phyloP scores from a whole-genome alignment of 345 rosid species.

The Leavenworthia alabamica region DNA sequence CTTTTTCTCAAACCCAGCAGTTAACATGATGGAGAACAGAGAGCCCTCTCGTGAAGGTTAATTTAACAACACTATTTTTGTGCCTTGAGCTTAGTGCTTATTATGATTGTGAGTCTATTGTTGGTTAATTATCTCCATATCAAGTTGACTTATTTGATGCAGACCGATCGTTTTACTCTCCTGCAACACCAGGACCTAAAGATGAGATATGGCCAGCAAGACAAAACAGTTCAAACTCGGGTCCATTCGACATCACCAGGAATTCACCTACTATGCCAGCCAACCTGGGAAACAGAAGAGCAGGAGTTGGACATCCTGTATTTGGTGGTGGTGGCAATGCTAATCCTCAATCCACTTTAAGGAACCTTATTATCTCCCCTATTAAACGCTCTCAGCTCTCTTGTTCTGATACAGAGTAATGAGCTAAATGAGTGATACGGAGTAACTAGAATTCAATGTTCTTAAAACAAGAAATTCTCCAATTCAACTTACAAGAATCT shows the following conservation, averaged over 20 bases:
- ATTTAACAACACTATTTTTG: conserved; percentile 8
- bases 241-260: conserved; percentile 60
- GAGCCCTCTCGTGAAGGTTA: conserved; percentile 69
- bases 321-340: conserved; percentile 39
- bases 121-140: conserved; percentile 44
- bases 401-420: no score
- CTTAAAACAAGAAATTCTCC: no score
- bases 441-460: no score
- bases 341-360: conserved; percentile 65
- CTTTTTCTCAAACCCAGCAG: conserved; percentile 55
- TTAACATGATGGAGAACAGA: conserved; percentile 57
- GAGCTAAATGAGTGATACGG: no score
- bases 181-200: conserved; percentile 91
- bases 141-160: conserved; percentile 73
- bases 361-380: conserved; percentile 89
- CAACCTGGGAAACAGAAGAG: conserved; percentile 58
- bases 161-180: conserved; percentile 76
- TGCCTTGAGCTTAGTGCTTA: conserved; percentile 9
- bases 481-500: no score
- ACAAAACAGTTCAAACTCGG: conserved; percentile 65
- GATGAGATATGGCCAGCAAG: conserved; percentile 90
- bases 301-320: conserved; percentile 34
- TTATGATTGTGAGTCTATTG: conserved; percentile 13
- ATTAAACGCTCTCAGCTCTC: conserved; percentile 90
- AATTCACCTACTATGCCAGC: conserved; percentile 54